Evolutionary conservation across 2,329 filamentous ascomycete genomes (phyloP), one percentile per base, ranked within the genome.

Genomic region (Triangularia setosa): DNA sequence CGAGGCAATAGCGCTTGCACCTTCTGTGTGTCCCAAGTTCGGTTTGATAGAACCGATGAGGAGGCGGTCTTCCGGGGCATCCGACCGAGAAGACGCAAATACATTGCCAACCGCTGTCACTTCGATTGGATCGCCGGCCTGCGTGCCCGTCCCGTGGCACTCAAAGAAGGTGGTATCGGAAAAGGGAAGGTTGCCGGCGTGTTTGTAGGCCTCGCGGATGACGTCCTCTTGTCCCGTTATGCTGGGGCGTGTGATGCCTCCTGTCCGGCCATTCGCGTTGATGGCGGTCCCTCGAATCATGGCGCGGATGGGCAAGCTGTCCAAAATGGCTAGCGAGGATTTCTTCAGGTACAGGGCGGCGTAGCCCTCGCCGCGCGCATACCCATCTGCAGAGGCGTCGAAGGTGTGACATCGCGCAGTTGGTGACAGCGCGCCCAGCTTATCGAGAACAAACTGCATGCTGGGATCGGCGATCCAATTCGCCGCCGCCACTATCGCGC

Each of bases 81-180:
- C 48, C 4, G 24, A 24, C 6, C 16, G 48, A 24, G 44, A 54
- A 18, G 24, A 25, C 7, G 11, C 48, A 54, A 54, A 54, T 0
- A 75, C 72, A 0, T 64, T 58, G 0, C 62, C 66, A 3, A 78
- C 71, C 0, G 75, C 79, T 0, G 63, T 55, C 0, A 75, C 73
- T 64, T 82, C 80, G 1, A 66, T 68, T 0, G 76, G 75, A 55
- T 81, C 80, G 1, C 79, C 80, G 1, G 74, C 74, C 16, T 62
- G 68, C 1, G 80, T 81, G 1, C 78, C 79, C 0, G 79, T 81
- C 1, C 78, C 79, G 40, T 81, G 79, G 12, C 44, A 60, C 57
- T 64, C 64, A 21, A 66, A 52, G 33, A 61, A 63, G 4, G 23
- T 48, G 12, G 56, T 64, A 6, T 58, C 33, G 4, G 18, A 6